These are phyloP conservation scores for Yarrowia osloensis DNA, from an alignment of 805 yeast species.

Conservation along the genomic window DNA sequence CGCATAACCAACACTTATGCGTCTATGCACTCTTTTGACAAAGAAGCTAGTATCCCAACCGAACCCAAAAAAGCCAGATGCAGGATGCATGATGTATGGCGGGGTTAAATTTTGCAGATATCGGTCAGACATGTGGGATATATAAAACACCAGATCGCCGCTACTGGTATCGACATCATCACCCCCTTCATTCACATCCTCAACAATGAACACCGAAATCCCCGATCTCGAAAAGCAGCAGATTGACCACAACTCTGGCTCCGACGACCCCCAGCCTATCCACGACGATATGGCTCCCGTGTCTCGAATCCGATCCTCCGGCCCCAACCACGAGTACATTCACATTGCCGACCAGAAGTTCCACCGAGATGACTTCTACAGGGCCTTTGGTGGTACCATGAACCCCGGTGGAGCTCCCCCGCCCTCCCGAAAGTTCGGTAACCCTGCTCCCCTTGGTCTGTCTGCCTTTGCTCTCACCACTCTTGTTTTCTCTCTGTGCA, in stretches of 20 bases:
- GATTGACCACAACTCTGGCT: constrained; percentile 27
- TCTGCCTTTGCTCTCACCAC: constrained; percentile 64
- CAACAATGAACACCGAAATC: constrained; percentile 10
- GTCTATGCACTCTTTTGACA: background rate
- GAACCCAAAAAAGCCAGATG: background rate
- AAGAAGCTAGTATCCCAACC: background rate
- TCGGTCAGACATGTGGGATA: background rate
- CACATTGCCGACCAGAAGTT: constrained; percentile 49
- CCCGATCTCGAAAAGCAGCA: constrained; percentile 29
- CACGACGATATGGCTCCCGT: constrained; percentile 28
- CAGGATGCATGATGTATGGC: constrained; percentile 18
- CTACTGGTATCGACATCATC: background rate
- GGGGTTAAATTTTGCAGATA: constrained; percentile 24
- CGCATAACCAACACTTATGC: constrained; percentile 10
- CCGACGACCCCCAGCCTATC: constrained; percentile 22
- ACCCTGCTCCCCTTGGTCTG: constrained; percentile 66
- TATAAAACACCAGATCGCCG: background rate
- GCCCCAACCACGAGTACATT: constrained; percentile 38
- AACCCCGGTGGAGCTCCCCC: constrained; percentile 50
- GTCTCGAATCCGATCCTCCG: constrained; percentile 35
- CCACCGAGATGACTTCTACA: constrained; percentile 56
- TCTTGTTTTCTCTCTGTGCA: constrained; percentile 56
- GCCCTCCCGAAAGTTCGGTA: constrained; percentile 56
- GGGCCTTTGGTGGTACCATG: constrained; percentile 63
- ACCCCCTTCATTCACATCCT: background rate